A percentile compares a stretch with the other conserved stretches of the same genome.
phyloP scores from a whole-genome alignment of 2,329 filamentous ascomycete genomes.

The Domatiomyces globalis region DNA sequence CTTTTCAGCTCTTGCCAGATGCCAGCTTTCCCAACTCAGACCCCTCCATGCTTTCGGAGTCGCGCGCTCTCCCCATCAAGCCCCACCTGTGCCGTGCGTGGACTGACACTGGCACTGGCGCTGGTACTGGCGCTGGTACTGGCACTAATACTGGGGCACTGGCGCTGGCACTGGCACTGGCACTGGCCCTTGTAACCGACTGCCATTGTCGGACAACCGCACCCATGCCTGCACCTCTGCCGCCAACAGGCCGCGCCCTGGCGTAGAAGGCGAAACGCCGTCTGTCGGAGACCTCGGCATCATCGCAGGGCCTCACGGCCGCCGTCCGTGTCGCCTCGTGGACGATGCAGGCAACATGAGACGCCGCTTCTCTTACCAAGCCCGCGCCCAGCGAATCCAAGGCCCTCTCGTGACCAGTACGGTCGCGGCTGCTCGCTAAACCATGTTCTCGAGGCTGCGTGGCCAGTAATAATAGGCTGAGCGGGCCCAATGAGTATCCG shows the following conservation, averaged over 20 bases:
- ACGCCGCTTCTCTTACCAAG: not conserved
- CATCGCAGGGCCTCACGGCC: not conserved
- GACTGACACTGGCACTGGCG: not conserved
- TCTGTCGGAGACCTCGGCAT: not conserved
- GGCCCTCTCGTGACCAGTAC: not conserved
- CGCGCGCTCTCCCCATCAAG: not conserved
- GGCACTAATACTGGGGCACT: not conserved
- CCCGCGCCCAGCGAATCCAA: not conserved
- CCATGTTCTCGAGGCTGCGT: not conserved
- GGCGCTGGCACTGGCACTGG: too few relatives aligned
- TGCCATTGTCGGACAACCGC: not conserved
- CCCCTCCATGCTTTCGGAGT: not conserved
- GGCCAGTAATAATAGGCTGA: not conserved
- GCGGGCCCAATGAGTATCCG: not conserved
- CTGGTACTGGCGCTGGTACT: not conserved
- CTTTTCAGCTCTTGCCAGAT: not conserved
- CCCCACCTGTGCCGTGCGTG: not conserved
- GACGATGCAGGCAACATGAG: not conserved
- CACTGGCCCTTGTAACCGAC: not conserved
- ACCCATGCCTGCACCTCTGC: not conserved
- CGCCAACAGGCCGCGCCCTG: too few relatives aligned
- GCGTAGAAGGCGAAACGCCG: not conserved
- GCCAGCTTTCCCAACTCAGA: too few relatives aligned
- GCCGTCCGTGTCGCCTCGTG: not conserved
- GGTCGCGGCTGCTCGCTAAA: not conserved